Percentiles rank a stretch among this genome's conserved stretches.
Conservation (phyloP, 768 basidiomycete genomes). For the Sarcodon aspratus region DNA sequence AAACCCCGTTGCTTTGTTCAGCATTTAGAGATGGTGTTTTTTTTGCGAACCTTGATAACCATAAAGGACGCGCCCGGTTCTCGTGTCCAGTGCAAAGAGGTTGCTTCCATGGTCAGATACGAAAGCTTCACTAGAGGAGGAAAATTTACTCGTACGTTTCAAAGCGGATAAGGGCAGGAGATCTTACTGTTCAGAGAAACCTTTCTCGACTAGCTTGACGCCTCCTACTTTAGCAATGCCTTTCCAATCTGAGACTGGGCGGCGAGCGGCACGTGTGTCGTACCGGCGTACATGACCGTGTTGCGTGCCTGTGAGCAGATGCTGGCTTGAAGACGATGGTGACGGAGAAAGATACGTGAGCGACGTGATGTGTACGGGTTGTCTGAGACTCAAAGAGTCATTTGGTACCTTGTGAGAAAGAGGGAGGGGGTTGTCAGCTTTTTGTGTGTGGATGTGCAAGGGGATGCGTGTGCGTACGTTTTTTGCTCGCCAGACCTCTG, state of each 20-base stretch:
- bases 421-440: not conserved
- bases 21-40: not conserved
- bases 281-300: slow-evolving; percentile 68
- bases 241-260: slow-evolving; percentile 61
- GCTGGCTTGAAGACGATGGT: slow-evolving; percentile 22
- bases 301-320: slow-evolving; percentile 62
- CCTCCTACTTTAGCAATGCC: slow-evolving; percentile 50
- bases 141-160: not conserved
- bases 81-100: slow-evolving; percentile 55
- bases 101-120: slow-evolving; percentile 55
- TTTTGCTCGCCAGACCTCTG: slow-evolving; percentile 77
- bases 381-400: slow-evolving; percentile 63
- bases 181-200: slow-evolving; percentile 53
- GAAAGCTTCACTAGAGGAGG: slow-evolving; percentile 49
- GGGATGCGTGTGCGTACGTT: slow-evolving; percentile 53
- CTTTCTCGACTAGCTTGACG: slow-evolving; percentile 45
- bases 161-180: not conserved
- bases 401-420: slow-evolving; percentile 43
- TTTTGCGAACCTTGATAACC: slow-evolving; percentile 48
- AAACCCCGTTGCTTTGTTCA: not conserved
- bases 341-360: slow-evolving; percentile 44
- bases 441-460: not conserved
- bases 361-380: slow-evolving; percentile 66
- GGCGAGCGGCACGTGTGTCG: slow-evolving; percentile 58
- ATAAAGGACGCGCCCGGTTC: slow-evolving; percentile 53